phyloP scores from a whole-genome alignment of 2,329 filamentous ascomycete genomes.

The Fusarium euwallaceae region DNA sequence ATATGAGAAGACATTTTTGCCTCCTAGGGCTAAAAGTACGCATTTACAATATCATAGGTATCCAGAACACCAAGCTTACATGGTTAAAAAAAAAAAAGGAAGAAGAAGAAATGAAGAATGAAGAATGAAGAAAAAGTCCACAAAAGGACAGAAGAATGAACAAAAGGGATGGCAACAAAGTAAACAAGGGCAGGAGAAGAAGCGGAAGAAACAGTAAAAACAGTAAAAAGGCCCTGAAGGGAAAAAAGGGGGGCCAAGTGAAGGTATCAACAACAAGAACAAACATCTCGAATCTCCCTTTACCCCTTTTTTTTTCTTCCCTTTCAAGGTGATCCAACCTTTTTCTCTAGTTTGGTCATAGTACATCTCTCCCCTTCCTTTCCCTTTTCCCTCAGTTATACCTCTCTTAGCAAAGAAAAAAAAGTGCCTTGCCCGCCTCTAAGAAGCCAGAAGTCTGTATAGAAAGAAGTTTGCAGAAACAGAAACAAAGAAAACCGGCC shows the following conservation, averaged over 20 bases:
- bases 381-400: neutral
- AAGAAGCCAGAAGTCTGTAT: neutral
- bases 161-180: conserved; percentile 8
- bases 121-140: conserved; percentile 9
- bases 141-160: conserved; percentile 21
- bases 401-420: neutral
- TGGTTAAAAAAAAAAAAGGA: conserved; percentile 12
- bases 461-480: neutral
- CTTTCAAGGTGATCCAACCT: conserved; percentile 28
- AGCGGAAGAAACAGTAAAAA: conserved; percentile 4
- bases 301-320: conserved; percentile 5
- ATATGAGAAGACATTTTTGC: conserved; percentile 14
- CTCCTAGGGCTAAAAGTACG: conserved; percentile 26
- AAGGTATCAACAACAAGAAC: conserved; percentile 40
- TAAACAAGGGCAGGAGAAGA: conserved; percentile 13
- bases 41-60: conserved; percentile 46
- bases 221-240: conserved; percentile 9
- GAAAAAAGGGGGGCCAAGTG: conserved; percentile 11
- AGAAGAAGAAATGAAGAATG: neutral
- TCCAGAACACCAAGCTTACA: conserved; percentile 55
- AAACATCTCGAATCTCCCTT: conserved; percentile 29
- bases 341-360: conserved; percentile 23
- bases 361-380: conserved; percentile 5
- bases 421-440: neutral
- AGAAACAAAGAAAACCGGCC: neutral